Percentiles rank a stretch among this genome's conserved stretches.
These are phyloP conservation scores for Elsinoe perseae DNA, from an alignment of 2,329 filamentous ascomycete genomes.

Conservation along the genomic window DNA sequence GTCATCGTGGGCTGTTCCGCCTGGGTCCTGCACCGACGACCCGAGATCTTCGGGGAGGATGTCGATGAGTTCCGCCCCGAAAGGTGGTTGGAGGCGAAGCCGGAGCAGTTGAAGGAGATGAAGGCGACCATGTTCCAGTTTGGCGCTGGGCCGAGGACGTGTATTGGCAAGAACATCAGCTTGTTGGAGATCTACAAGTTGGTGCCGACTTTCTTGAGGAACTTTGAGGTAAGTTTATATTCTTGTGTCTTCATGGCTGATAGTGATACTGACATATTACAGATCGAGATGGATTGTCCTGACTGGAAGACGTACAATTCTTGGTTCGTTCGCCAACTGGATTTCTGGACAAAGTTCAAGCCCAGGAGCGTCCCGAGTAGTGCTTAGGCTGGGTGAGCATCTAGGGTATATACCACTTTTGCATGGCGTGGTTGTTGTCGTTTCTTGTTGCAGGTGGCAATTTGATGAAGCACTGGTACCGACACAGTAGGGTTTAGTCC, in stretches of 20 bases:
- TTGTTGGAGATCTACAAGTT: constrained; percentile 46
- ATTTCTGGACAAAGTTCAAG: constrained; percentile 40
- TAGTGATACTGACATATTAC: neutral
- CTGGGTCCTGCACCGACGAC: constrained; percentile 64
- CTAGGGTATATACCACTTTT: neutral
- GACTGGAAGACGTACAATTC: constrained; percentile 46
- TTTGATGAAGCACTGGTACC: neutral
- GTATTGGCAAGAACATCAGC: constrained; percentile 51
- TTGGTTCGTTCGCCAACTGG: constrained; percentile 45
- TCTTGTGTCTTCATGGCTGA: neutral
- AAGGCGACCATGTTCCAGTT: constrained; percentile 65
- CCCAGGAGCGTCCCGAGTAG: constrained; percentile 23
- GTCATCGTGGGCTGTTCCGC: constrained; percentile 68
- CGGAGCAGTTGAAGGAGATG: constrained; percentile 56
- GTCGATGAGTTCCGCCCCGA: constrained; percentile 61
- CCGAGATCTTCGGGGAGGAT: constrained; percentile 61
- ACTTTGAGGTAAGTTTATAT: constrained; percentile 48
- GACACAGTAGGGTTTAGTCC: neutral
- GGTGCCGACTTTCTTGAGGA: constrained; percentile 51
- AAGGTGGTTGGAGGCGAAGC: constrained; percentile 52
- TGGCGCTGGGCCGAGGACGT: constrained; percentile 62
- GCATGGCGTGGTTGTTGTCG: neutral
- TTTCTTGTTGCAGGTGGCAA: neutral
- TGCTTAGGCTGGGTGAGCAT: neutral
- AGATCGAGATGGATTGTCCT: constrained; percentile 36